These are phyloP conservation scores for Calonectria pteridis DNA, from an alignment of 2,329 filamentous ascomycete species.

Conservation along the genomic window DNA sequence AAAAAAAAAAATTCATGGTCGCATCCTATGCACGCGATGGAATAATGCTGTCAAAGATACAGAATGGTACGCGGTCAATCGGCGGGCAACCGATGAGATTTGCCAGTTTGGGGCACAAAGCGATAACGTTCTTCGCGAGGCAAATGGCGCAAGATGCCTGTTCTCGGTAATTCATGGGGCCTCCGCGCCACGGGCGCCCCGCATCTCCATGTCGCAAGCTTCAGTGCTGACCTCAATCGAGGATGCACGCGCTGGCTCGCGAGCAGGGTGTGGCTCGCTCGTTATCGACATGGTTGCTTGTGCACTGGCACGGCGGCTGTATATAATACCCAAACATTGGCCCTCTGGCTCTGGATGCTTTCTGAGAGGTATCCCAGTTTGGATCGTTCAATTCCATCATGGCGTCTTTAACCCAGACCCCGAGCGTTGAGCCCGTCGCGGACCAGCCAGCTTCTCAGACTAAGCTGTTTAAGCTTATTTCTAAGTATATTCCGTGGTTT, in stretches of 20 bases:
- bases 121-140: conserved; percentile 38
- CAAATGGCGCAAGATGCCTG: conserved; percentile 39
- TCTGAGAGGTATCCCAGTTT: not conserved
- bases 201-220: conserved; percentile 11
- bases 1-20: not conserved
- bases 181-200: conserved; percentile 24
- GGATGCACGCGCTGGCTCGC: not conserved
- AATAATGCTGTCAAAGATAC: not conserved
- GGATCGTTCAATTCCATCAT: conserved; percentile 9
- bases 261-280: conserved; percentile 10
- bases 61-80: conserved; percentile 8
- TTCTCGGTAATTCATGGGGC: conserved; percentile 25
- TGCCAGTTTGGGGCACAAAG: conserved; percentile 18
- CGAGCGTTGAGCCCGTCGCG: not conserved
- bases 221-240: conserved; percentile 17
- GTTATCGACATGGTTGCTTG: conserved; percentile 16
- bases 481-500: conserved; percentile 41
- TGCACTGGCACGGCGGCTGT: not conserved
- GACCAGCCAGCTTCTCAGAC: conserved; percentile 28
- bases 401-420: not conserved
- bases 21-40: conserved; percentile 8
- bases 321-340: conserved; percentile 17
- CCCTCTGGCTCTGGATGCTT: not conserved
- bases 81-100: conserved; percentile 34
- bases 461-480: conserved; percentile 35